Base-by-base conservation (phyloP, 805 yeast species). In the Vanderwaltozyma yarrowii region DNA sequence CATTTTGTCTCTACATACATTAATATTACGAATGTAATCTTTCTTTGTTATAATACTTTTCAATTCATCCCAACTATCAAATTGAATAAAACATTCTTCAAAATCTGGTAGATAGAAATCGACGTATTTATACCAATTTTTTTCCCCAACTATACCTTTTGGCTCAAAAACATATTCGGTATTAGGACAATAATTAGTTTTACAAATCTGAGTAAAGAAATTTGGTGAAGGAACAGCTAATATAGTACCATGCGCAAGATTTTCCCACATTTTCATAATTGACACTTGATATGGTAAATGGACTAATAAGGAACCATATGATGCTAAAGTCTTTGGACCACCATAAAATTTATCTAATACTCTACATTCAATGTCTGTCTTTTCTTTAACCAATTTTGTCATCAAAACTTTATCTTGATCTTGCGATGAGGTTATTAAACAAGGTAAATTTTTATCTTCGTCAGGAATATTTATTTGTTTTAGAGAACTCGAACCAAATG, bases 261-360 rank as follows among this genome's bases (percentile, higher is more conserved):
- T 39, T 18, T 42, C 45, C 45, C 45, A 42, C 45, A 42, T 42
- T 18, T 42, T 42, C 45, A 42, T 42, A 14, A 36, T 36, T 2
- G 45, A 42, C 15, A 42, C 45, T 32, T 42, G 45, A 18, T 42
- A 42, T 7, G 43, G 43, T 27, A 42, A 19, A 26, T 42, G 45
- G 2, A 42, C 35, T 2, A 42, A 35, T 10, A 42, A 21, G 2
- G 45, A 42, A 11, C 29, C 23, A 26, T 42, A 42, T 28, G 27
- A 10, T 12, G 24, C 21, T 27, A 42, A 34, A 2, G 45, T 39
- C 28, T 25, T 42, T 19, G 45, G 43, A n/a, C 45, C 45, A 27
- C 45, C 45, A 26, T 42, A 42, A 15, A 33, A 36, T 3, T 17
- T 2, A 2, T 21, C 23, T 7, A 37, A 14, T 3, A 39, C 19